Conservation (phyloP, 1,284 basidiomycete species). For the Phellinidium pouzarii region DNA sequence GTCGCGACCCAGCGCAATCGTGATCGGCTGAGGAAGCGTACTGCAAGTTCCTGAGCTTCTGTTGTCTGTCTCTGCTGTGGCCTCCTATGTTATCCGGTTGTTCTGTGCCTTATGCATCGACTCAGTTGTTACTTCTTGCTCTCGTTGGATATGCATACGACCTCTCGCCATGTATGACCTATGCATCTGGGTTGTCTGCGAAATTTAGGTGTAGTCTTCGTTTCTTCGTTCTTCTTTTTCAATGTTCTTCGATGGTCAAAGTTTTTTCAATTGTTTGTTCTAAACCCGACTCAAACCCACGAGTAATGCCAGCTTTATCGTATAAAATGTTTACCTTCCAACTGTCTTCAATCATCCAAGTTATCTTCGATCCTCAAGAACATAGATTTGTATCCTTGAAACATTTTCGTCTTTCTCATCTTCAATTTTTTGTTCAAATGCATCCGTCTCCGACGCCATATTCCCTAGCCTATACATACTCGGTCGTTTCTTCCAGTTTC, state of each 20-base stretch:
- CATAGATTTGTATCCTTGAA: constrained; percentile 17
- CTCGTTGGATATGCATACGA: too few relatives aligned
- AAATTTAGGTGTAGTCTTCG: too few relatives aligned
- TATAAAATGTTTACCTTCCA: constrained; percentile 1
- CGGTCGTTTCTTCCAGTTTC: not conserved
- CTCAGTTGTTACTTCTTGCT: too few relatives aligned
- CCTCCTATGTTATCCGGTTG: too few relatives aligned
- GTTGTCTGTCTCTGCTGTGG: too few relatives aligned
- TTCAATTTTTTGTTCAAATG: not conserved
- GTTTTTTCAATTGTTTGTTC: too few relatives aligned
- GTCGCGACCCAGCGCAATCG: constrained; percentile 37
- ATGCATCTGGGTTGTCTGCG: too few relatives aligned
- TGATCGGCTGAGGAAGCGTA: constrained; percentile 15
- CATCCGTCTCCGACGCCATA: not conserved
- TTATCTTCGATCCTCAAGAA: constrained; percentile 7
- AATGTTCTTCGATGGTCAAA: too few relatives aligned
- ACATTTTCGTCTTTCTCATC: not conserved
- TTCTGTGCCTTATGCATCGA: too few relatives aligned
- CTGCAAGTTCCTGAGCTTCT: not conserved
- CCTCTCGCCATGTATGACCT: too few relatives aligned
- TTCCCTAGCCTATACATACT: not conserved
- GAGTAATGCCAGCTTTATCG: constrained; percentile 3
- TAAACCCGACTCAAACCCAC: not conserved
- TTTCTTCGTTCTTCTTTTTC: too few relatives aligned
- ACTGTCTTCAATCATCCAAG: not conserved